A percentile compares a stretch with the other conserved stretches of the same genome.
Evolutionary conservation across 768 basidiomycete species (phyloP).

Genomic region (Naematelia encephala): DNA sequence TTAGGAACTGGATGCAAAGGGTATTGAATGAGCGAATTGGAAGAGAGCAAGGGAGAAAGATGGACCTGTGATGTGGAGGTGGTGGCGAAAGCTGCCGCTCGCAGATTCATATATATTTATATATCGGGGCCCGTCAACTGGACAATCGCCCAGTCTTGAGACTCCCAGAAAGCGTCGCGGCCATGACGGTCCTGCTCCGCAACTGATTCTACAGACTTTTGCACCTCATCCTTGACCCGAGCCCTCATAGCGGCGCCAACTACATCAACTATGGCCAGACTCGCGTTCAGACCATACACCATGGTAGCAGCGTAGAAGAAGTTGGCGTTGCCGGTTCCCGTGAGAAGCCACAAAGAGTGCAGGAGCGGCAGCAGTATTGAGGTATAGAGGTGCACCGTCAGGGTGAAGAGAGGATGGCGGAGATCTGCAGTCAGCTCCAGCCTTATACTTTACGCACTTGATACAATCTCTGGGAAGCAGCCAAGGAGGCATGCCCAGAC

Average conservation of each 20-base stretch:
- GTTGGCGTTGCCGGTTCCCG: conserved; percentile 94
- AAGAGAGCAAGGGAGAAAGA: background rate
- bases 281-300: conserved; percentile 85
- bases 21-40: background rate
- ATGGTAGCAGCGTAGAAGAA: conserved; percentile 96
- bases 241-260: conserved; percentile 77
- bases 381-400: conserved; percentile 77
- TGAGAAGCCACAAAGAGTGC: conserved; percentile 82
- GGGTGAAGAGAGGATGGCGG: conserved; percentile 76
- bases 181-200: background rate
- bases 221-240: conserved; percentile 49
- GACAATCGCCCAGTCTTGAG: background rate
- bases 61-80: background rate
- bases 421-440: conserved; percentile 60
- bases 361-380: conserved; percentile 83
- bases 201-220: background rate
- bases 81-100: background rate
- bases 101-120: background rate
- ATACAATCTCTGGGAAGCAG: conserved; percentile 77
- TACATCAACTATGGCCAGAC: conserved; percentile 75
- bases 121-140: background rate
- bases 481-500: conserved; percentile 76
- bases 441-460: conserved; percentile 60
- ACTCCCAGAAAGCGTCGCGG: background rate
- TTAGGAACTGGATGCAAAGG: background rate